phyloP scores from a whole-genome alignment of 768 basidiomycete species.

The Mycena floridula region DNA sequence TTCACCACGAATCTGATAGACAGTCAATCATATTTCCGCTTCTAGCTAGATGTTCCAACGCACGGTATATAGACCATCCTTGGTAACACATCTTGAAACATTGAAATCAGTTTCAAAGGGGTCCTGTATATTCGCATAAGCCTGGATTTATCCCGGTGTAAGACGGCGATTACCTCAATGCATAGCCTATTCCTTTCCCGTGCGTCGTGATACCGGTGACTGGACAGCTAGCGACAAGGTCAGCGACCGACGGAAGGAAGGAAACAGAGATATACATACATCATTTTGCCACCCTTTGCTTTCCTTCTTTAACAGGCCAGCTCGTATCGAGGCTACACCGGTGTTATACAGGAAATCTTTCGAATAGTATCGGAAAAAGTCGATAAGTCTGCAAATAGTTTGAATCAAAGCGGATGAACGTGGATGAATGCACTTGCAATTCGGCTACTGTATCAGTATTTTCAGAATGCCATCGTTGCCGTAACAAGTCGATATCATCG shows the following conservation, averaged over 20 bases:
- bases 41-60: constrained; percentile 14
- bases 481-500: constrained; percentile 90
- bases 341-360: constrained; percentile 91
- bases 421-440: constrained; percentile 50
- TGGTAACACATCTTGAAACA: constrained; percentile 93
- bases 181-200: constrained; percentile 93
- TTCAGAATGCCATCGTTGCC: constrained; percentile 90
- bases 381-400: constrained; percentile 63
- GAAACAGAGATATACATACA: constrained; percentile 37
- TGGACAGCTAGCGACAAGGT: constrained; percentile 48
- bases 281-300: constrained; percentile 94
- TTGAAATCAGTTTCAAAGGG: constrained; percentile 97
- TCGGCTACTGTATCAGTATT: constrained; percentile 92
- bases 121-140: constrained; percentile 59
- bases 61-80: constrained; percentile 93
- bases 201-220: constrained; percentile 54
- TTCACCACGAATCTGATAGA: constrained; percentile 85
- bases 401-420: constrained; percentile 7
- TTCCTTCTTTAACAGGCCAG: constrained; percentile 85
- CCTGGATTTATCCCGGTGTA: too few species aligned
- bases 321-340: constrained; percentile 86
- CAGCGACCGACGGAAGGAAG: background rate
- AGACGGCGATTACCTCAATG: constrained; percentile 61
- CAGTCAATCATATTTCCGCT: constrained; percentile 7
- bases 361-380: constrained; percentile 96